Base-by-base conservation (phyloP, 768 basidiomycete genomes). In the Holtermanniella nyarrowii region DNA sequence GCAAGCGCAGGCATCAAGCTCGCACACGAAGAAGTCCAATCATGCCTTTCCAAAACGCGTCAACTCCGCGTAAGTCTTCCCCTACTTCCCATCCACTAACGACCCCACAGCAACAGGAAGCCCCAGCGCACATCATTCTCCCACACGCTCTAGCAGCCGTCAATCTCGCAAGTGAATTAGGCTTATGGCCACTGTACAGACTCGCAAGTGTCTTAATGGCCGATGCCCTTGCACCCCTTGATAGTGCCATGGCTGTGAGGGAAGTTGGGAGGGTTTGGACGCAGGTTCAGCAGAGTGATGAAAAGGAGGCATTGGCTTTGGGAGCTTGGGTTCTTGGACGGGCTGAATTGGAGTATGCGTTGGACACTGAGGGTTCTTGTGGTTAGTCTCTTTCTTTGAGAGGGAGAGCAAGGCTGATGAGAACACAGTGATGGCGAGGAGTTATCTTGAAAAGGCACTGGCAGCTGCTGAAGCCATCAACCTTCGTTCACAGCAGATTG, bases 221-320 rank as follows among this genome's bases (percentile, higher is more conserved):
- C 3, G 59, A 66, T 16, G 53, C 60, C 0, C 50, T 71, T 12
- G 44, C 61, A 14, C 60, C 68, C 46, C 61, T 65, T 18, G 56
- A 44, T 13, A 42, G 46, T 20, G 56, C 54, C 7, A 39, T 70
- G 49, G 53, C 56, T 1, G 18, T 13, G 27, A 58, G 63, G 43
- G 67, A 58, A 5, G 40, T 55, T 1, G 37, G 40, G 13, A 44
- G 63, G 48, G 25, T 70, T 25, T 64, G 58, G 60, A 24, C 50
- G 20, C 53, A 63, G 31, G 31, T 61, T 18, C 20, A 50, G n/a
- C 23, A 44, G 12, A 47, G 48, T 5, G 49, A 50, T 22, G 63
- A 65, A 41, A 25, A 52, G 7, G 63, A 65, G 39, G 39, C 45
- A 4, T 44, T 45, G 18, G 54, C 58, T 25, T 27, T 54, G 18